These are phyloP conservation scores for Emergomyces orientalis DNA, from an alignment of 2,329 filamentous ascomycete genomes.

Conservation along the genomic window DNA sequence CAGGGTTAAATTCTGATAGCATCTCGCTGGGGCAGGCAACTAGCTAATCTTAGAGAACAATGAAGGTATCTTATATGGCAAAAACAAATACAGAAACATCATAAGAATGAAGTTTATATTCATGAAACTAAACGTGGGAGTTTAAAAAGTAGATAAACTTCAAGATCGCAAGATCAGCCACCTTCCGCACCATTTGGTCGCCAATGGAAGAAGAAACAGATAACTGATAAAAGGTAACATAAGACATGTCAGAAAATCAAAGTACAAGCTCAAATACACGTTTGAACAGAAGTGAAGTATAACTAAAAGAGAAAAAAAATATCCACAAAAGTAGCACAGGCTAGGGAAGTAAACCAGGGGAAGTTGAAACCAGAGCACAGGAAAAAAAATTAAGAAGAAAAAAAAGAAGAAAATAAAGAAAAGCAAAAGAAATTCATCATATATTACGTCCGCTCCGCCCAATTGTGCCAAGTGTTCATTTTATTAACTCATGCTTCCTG, in stretches of 20 bases:
- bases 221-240: not conserved
- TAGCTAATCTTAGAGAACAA: not conserved
- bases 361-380: not conserved
- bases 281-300: not conserved
- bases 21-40: too few relatives aligned
- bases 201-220: not conserved
- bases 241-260: not conserved
- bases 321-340: not conserved
- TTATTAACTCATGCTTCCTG: not conserved
- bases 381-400: too few relatives aligned
- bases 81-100: not conserved
- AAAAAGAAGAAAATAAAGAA: not conserved
- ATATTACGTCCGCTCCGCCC: not conserved
- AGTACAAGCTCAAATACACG: conserved; percentile 3
- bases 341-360: not conserved
- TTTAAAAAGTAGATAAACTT: not conserved
- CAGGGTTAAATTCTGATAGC: too few relatives aligned
- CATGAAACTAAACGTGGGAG: not conserved
- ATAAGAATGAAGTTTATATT: not conserved
- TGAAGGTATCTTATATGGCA: not conserved
- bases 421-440: not conserved
- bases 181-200: not conserved
- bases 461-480: not conserved
- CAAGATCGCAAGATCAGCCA: not conserved
- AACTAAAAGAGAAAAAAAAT: not conserved